A percentile compares a stretch with the other conserved stretches of the same genome.
Evolutionary conservation across 2,329 filamentous ascomycete genomes (phyloP).

Genomic region (Colletotrichum camelliae): DNA sequence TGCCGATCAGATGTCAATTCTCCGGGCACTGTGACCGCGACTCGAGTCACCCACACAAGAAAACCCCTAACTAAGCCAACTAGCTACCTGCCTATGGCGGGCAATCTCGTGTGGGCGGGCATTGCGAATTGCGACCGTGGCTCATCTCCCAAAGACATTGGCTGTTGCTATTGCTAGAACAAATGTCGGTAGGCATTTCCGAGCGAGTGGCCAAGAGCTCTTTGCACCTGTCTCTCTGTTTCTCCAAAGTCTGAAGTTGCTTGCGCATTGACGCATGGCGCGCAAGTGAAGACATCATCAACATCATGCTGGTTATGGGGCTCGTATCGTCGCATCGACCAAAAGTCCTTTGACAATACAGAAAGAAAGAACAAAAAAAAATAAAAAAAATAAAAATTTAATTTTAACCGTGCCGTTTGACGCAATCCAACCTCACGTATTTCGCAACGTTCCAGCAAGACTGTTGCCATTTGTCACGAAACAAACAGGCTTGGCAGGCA

Average conservation of each 20-base stretch:
- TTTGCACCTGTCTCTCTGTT: not conserved
- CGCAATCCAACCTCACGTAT: not conserved
- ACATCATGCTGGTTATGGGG: not conserved
- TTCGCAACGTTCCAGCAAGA: not conserved
- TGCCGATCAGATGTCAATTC: not conserved
- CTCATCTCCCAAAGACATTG: conserved; percentile 3
- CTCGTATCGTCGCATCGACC: not conserved
- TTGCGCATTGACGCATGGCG: not conserved
- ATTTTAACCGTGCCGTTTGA: not conserved
- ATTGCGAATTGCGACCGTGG: not conserved
- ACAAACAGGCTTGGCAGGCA: not conserved
- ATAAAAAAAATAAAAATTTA: not conserved
- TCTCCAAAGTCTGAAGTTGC: not conserved
- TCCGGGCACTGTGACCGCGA: not conserved
- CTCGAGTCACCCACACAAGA: not conserved
- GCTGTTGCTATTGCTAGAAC: not conserved
- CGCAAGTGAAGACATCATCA: not conserved
- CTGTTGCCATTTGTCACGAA: not conserved
- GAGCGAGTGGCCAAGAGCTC: not conserved
- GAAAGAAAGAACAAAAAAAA: not conserved
- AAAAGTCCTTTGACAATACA: not conserved
- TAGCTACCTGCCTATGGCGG: not conserved
- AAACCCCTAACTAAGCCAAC: not conserved
- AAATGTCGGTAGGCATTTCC: not conserved
- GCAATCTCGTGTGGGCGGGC: conserved; percentile 8